Conservation (phyloP, 176 grass and related monocot species). For the Bromus sterilis region DNA sequence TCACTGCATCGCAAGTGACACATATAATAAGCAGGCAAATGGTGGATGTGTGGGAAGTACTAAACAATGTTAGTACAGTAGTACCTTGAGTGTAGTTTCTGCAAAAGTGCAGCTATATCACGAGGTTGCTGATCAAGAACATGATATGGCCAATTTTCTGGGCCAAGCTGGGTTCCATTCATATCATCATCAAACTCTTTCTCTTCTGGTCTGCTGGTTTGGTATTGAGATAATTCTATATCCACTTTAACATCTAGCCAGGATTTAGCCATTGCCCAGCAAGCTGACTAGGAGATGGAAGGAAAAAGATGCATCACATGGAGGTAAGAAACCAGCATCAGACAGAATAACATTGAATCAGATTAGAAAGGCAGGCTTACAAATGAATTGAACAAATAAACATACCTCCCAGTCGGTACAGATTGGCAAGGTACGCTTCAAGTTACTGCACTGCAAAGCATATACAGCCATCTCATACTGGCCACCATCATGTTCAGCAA, state of each 20-base stretch:
- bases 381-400: slow-evolving; percentile 27
- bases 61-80: slow-evolving; percentile 5
- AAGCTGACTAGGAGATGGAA: slow-evolving; percentile 74
- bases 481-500: slow-evolving; percentile 91
- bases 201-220: slow-evolving; percentile 57
- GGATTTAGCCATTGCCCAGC: slow-evolving; percentile 92
- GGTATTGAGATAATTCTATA: slow-evolving; percentile 61
- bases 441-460: slow-evolving; percentile 82
- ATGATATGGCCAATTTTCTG: slow-evolving; percentile 84
- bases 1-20: slow-evolving; percentile 54
- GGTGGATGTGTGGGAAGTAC: background rate
- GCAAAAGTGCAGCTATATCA: slow-evolving; percentile 85
- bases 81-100: slow-evolving; percentile 97
- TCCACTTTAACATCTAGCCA: slow-evolving; percentile 96
- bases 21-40: background rate
- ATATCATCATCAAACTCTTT: slow-evolving; percentile 77
- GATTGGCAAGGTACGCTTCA: slow-evolving; percentile 73
- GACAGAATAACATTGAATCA: background rate
- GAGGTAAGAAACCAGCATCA: background rate
- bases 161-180: slow-evolving; percentile 55
- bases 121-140: slow-evolving; percentile 88
- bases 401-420: slow-evolving; percentile 97
- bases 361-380: background rate
- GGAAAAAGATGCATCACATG: slow-evolving; percentile 17
- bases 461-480: slow-evolving; percentile 96